Conservation (phyloP, 2,329 filamentous ascomycete species). For the Hymenoscyphus linearis region DNA sequence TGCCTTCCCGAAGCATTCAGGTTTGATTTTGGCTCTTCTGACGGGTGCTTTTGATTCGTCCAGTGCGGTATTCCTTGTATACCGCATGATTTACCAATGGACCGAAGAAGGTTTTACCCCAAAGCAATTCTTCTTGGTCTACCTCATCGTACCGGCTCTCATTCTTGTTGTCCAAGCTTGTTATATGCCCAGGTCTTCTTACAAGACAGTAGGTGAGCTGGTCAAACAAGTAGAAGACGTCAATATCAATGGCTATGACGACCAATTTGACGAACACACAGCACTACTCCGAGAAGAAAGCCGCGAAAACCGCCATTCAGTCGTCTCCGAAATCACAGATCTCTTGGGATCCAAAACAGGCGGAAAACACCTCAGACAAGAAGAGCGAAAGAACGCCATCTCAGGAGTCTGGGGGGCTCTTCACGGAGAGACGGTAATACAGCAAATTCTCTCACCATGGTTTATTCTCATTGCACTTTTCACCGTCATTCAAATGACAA, state of each 20-base stretch:
- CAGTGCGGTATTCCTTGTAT: slow-evolving; percentile 70
- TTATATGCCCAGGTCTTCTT: slow-evolving; percentile 69
- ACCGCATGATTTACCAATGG: slow-evolving; percentile 63
- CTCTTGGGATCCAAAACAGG: slow-evolving; percentile 63
- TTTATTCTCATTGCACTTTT: slow-evolving; percentile 80
- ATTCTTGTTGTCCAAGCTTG: slow-evolving; percentile 64
- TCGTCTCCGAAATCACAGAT: slow-evolving; percentile 62
- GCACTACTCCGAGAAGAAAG: slow-evolving; percentile 40
- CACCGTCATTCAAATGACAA: slow-evolving; percentile 67
- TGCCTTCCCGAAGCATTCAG: slow-evolving; percentile 71
- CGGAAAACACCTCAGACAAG: slow-evolving; percentile 57
- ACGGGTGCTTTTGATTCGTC: slow-evolving; percentile 82
- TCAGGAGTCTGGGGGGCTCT: slow-evolving; percentile 79
- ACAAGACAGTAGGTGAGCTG: slow-evolving; percentile 81
- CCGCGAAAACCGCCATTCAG: slow-evolving; percentile 36
- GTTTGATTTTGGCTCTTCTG: slow-evolving; percentile 72
- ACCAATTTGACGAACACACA: slow-evolving; percentile 49
- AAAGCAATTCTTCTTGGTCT: slow-evolving; percentile 64
- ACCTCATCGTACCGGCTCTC: slow-evolving; percentile 63
- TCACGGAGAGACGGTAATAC: slow-evolving; percentile 62
- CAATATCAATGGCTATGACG: slow-evolving; percentile 39
- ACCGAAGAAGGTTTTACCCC: slow-evolving; percentile 54
- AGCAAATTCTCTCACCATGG: slow-evolving; percentile 78
- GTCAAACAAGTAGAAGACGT: slow-evolving; percentile 63
- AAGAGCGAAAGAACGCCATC: slow-evolving; percentile 63